Percentiles rank a stretch among this genome's conserved stretches.
Evolutionary conservation across 768 basidiomycete species (phyloP).

Genomic region (Mycena floridula): DNA sequence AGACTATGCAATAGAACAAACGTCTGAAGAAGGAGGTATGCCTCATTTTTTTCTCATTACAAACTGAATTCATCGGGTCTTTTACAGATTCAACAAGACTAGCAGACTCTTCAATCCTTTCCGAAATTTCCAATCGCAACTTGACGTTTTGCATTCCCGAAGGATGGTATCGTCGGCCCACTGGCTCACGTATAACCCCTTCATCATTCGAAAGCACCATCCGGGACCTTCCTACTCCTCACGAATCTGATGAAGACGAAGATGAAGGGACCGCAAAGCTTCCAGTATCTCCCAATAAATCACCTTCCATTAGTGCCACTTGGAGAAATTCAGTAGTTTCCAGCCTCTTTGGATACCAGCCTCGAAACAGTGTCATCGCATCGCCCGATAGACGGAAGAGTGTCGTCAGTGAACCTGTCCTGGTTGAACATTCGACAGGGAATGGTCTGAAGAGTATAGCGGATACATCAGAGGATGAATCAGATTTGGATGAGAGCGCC

Average conservation of each 20-base stretch:
- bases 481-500: conserved; percentile 33
- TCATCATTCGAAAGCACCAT: conserved; percentile 50
- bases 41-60: background rate
- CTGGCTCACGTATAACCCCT: conserved; percentile 37
- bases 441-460: conserved; percentile 19
- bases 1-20: conserved; percentile 72
- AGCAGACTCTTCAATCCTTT: conserved; percentile 34
- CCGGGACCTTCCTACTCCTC: conserved; percentile 38
- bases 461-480: conserved; percentile 23
- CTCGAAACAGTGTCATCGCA: conserved; percentile 26
- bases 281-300: conserved; percentile 10
- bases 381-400: conserved; percentile 43
- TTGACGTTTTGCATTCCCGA: conserved; percentile 71
- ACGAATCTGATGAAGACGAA: conserved; percentile 39
- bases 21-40: conserved; percentile 45
- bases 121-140: conserved; percentile 32
- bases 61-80: too few species aligned
- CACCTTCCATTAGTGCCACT: conserved; percentile 29
- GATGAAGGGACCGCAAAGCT: conserved; percentile 62
- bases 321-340: conserved; percentile 57
- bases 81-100: conserved; percentile 37
- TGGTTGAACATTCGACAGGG: conserved; percentile 42
- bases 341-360: conserved; percentile 62
- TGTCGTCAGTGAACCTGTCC: conserved; percentile 62
- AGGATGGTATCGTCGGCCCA: conserved; percentile 74